Evolutionary conservation across 345 rosid species (phyloP).

Genomic region (Nasturtium officinale): DNA sequence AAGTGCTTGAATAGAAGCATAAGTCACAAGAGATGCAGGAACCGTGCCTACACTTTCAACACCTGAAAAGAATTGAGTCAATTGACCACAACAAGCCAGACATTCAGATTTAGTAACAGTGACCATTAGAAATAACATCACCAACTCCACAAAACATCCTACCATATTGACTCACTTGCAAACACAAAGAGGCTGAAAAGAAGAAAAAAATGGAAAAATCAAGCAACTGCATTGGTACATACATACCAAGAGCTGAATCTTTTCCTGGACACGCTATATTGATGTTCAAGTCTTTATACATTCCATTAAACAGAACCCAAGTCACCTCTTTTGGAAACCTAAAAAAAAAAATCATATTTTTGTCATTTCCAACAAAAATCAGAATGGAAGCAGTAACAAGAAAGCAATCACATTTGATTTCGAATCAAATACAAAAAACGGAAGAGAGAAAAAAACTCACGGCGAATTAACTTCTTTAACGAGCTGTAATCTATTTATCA

Average conservation of each 20-base stretch:
- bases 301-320: constrained; percentile 79
- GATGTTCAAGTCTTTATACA: constrained; percentile 61
- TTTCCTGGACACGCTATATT: constrained; percentile 84
- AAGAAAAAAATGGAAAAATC: not conserved
- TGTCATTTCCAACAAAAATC: not conserved
- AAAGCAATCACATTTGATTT: constrained; percentile 15
- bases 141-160: not conserved
- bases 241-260: constrained; percentile 64
- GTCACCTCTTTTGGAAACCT: constrained; percentile 88
- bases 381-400: not conserved
- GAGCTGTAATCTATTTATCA: constrained; percentile 68
- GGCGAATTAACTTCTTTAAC: constrained; percentile 53
- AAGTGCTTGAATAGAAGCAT: constrained; percentile 74
- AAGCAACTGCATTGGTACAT: constrained; percentile 22
- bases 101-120: not conserved
- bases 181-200: not conserved
- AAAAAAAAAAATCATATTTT: constrained; percentile 25
- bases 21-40: constrained; percentile 83
- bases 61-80: constrained; percentile 51
- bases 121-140: not conserved
- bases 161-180: not conserved
- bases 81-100: not conserved
- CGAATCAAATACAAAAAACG: not conserved
- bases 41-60: constrained; percentile 84
- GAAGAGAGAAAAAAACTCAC: constrained; percentile 47